phyloP scores from a whole-genome alignment of 768 basidiomycete species.

The Rhodosporidiobolus sp. region DNA sequence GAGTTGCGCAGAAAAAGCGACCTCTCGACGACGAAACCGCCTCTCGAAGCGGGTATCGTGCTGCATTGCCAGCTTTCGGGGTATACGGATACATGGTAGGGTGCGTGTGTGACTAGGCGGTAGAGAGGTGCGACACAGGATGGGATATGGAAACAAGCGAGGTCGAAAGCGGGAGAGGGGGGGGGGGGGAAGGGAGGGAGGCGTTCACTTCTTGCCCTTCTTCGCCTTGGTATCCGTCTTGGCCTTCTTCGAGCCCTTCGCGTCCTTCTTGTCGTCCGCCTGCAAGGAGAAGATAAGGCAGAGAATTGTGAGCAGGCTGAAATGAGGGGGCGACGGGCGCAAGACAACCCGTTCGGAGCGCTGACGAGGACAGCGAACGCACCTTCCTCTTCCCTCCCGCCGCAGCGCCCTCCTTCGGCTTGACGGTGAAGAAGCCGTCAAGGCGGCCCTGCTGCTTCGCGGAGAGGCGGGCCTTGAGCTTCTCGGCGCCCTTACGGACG shows the following conservation, averaged over 20 bases:
- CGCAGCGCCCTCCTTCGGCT: conserved; percentile 35
- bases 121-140: too few species aligned
- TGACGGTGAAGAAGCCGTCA: conserved; percentile 77
- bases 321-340: too few species aligned
- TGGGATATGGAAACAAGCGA: too few species aligned
- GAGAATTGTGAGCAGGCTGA: too few species aligned
- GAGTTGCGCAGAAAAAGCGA: too few species aligned
- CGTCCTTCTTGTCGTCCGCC: conserved; percentile 38
- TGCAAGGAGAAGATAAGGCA: neutral
- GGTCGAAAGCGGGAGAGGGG: too few species aligned
- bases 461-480: conserved; percentile 77
- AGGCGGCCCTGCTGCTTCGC: conserved; percentile 94
- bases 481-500: conserved; percentile 90
- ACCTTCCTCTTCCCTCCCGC: conserved; percentile 34
- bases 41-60: too few species aligned
- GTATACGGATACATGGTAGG: too few species aligned
- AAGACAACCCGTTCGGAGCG: too few species aligned
- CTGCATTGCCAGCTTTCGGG: too few species aligned
- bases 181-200: neutral
- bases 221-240: conserved; percentile 34
- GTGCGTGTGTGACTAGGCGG: too few species aligned
- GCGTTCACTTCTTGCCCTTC: conserved; percentile 18
- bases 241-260: conserved; percentile 32
- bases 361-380: neutral
- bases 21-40: too few species aligned